Evolutionary conservation across 2,329 filamentous ascomycete species (phyloP).

Genomic region (Fusarium globosum): DNA sequence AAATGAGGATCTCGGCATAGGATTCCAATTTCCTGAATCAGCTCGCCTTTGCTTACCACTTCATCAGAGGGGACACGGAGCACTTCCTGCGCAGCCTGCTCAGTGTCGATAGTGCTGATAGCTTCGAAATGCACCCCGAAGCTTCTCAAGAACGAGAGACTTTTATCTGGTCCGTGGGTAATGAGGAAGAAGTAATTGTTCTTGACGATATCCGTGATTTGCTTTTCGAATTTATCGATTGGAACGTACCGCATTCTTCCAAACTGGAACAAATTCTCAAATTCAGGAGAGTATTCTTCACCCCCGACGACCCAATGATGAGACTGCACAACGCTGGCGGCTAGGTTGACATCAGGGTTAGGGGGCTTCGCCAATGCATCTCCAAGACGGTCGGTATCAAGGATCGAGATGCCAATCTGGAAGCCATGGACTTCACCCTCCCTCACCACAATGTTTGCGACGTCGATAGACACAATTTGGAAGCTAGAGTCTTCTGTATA

Average conservation of each 20-base stretch:
- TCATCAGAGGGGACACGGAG: not conserved
- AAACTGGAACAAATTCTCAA: not conserved
- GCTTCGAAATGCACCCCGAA: not conserved
- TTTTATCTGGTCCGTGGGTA: not conserved
- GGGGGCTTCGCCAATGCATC: not conserved
- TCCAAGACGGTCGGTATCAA: not conserved
- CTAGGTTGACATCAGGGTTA: not conserved
- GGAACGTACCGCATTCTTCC: not conserved
- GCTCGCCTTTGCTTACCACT: not conserved
- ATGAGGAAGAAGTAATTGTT: not conserved
- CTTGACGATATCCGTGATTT: not conserved
- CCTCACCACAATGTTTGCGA: not conserved
- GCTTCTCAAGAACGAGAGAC: not conserved
- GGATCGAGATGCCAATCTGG: not conserved
- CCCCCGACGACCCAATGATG: not conserved
- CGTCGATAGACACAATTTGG: not conserved
- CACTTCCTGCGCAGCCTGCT: not conserved
- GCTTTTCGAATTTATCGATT: not conserved
- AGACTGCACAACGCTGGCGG: not conserved
- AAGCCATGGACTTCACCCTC: not conserved
- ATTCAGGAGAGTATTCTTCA: not conserved
- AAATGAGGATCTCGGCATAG: not conserved
- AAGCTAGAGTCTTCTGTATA: not conserved
- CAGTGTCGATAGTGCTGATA: not conserved
- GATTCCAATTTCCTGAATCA: no score